Conservation (phyloP, 2,329 filamentous ascomycete genomes). For the Magnaporthiopsis incrustans region DNA sequence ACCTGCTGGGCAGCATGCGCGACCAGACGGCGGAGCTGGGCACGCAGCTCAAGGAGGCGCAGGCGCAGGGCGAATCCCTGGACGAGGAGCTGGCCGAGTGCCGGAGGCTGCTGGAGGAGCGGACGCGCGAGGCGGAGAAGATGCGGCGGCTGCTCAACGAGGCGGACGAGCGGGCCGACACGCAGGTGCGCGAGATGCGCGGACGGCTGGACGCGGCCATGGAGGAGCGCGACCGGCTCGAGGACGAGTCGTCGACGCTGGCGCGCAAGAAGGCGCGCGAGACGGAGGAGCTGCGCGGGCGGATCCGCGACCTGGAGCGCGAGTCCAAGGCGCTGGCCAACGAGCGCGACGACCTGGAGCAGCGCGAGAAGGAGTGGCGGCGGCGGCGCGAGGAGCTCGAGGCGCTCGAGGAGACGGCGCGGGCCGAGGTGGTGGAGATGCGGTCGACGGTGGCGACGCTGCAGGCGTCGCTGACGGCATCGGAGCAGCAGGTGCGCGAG, state of each 20-base stretch:
- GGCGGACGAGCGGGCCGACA: constrained; percentile 74
- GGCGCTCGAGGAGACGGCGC: constrained; percentile 56
- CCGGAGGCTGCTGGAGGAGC: constrained; percentile 76
- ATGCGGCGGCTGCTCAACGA: constrained; percentile 87
- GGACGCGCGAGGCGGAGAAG: constrained; percentile 85
- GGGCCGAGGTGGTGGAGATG: constrained; percentile 67
- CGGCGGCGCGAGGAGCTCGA: constrained; percentile 70
- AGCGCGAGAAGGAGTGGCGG: constrained; percentile 66
- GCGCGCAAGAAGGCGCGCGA: constrained; percentile 72
- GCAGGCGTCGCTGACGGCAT: constrained; percentile 74
- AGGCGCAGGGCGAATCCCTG: constrained; percentile 71
- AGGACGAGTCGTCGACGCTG: constrained; percentile 78
- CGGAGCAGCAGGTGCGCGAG: constrained; percentile 73
- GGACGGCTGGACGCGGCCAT: constrained; percentile 80
- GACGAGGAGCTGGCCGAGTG: constrained; percentile 90
- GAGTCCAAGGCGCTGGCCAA: constrained; percentile 61
- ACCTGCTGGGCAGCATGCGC: constrained; percentile 82
- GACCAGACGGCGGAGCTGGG: constrained; percentile 84
- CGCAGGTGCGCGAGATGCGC: constrained; percentile 79
- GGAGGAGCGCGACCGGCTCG: constrained; percentile 88
- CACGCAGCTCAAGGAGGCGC: constrained; percentile 84
- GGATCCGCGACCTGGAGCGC: constrained; percentile 73
- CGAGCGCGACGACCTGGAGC: constrained; percentile 72
- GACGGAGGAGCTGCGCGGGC: constrained; percentile 74
- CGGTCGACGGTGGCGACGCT: constrained; percentile 70